Percentiles rank a stretch among this genome's conserved stretches.
Evolutionary conservation across 163 green algal genomes (phyloP).

Genomic region (Scenedesmus sp.): DNA sequence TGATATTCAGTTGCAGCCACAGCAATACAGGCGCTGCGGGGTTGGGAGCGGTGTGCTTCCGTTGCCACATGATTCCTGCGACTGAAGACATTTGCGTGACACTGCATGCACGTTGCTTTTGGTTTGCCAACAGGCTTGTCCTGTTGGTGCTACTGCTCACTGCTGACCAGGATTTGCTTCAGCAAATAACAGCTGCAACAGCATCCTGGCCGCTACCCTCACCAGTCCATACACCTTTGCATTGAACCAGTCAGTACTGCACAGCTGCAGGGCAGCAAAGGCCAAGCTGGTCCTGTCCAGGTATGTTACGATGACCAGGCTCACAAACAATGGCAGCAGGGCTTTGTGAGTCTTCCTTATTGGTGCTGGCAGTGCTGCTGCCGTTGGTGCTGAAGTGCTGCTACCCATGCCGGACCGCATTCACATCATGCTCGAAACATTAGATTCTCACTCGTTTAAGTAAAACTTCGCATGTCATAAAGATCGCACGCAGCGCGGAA

Average conservation of each 20-base stretch:
- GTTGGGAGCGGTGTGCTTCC: no score
- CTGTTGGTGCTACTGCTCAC: not conserved
- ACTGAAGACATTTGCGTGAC: no score
- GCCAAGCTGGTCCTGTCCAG: constrained; percentile 41
- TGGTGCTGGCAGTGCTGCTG: constrained; percentile 31
- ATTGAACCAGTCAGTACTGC: constrained; percentile 47
- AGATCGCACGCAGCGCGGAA: no score
- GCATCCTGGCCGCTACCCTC: not conserved
- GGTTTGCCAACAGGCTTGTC: no score
- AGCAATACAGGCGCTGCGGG: no score
- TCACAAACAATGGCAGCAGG: constrained; percentile 39
- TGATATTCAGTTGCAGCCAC: not conserved
- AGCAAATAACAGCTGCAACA: not conserved
- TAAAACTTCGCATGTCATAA: no score
- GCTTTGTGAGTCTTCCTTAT: constrained; percentile 41
- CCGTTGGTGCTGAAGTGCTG: not conserved
- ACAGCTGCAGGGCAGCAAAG: constrained; percentile 55
- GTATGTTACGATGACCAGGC: constrained; percentile 39
- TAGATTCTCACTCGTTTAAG: no score
- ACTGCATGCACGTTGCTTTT: no score
- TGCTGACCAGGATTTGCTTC: not conserved
- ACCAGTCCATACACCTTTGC: constrained; percentile 52
- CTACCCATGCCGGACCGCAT: not conserved
- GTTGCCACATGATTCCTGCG: no score
- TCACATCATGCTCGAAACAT: no score